Evolutionary conservation across 1,284 basidiomycete species (phyloP).

Genomic region (Malassezia vespertilionis): DNA sequence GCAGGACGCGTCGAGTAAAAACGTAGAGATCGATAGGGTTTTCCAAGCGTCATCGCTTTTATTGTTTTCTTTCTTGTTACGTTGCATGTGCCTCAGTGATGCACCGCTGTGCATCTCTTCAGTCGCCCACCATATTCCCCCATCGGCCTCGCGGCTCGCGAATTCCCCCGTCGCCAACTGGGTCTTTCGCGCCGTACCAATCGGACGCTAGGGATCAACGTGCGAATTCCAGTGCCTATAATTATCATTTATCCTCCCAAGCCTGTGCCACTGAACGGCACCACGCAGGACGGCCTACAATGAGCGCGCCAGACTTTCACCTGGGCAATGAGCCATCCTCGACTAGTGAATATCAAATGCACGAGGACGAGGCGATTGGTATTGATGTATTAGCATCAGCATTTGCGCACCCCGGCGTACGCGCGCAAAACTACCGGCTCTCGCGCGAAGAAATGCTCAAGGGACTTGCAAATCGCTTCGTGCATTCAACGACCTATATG

Average conservation of each 20-base stretch:
- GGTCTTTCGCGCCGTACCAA: not conserved
- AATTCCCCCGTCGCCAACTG: not conserved
- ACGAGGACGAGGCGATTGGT: slow-evolving; percentile 1
- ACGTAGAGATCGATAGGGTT: no score
- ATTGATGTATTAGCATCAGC: slow-evolving; percentile 14
- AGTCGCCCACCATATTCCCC: not conserved
- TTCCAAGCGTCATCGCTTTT: no score
- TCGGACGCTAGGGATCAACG: not conserved
- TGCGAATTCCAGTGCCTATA: no score
- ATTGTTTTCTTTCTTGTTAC: no score
- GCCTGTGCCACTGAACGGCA: no score
- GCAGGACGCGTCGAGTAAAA: no score
- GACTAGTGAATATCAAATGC: no score
- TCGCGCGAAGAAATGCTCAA: slow-evolving; percentile 40
- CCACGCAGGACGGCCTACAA: no score
- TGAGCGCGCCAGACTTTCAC: no score
- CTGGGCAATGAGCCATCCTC: no score
- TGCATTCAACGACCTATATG: slow-evolving; percentile 42
- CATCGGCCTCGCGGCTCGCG: not conserved
- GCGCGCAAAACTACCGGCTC: slow-evolving; percentile 21
- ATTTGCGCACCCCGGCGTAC: not conserved
- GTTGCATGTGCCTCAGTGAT: no score
- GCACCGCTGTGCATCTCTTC: not conserved
- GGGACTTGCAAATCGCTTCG: slow-evolving; percentile 44
- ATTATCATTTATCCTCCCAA: no score